Conservation (phyloP, 2,329 filamentous ascomycete genomes). For the Talaromyces amestolkiae region DNA sequence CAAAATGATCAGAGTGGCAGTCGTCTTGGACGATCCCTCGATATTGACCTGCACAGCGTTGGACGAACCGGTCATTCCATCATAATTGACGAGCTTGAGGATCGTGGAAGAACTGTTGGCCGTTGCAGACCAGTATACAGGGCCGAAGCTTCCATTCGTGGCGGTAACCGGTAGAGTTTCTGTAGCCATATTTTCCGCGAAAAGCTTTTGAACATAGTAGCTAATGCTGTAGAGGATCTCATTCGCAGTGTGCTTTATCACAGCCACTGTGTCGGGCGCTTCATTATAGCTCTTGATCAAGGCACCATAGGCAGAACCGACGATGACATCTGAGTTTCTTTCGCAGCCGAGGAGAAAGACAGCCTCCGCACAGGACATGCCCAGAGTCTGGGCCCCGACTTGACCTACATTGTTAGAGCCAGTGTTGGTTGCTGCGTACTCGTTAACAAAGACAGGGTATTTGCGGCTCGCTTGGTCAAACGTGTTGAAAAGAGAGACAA, state of each 20-base stretch:
- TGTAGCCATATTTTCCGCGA: constrained; percentile 32
- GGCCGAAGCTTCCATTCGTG: not conserved
- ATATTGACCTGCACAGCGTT: not conserved
- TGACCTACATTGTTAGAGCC: constrained; percentile 2
- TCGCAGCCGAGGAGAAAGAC: not conserved
- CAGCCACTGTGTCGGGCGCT: constrained; percentile 12
- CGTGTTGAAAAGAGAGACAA: constrained; percentile 51
- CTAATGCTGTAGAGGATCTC: not conserved
- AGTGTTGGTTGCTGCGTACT: constrained; percentile 11
- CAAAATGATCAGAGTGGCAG: not conserved
- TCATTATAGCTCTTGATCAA: constrained; percentile 16
- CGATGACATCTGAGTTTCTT: constrained; percentile 1
- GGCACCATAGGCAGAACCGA: constrained; percentile 15
- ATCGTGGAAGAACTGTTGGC: not conserved
- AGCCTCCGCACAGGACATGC: not conserved
- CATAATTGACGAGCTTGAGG: constrained; percentile 7
- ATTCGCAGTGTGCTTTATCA: constrained; percentile 10
- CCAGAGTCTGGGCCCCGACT: not conserved
- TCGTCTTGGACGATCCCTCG: not conserved
- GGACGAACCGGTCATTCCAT: not conserved
- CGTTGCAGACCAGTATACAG: constrained; percentile 18
- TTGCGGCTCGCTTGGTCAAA: constrained; percentile 50
- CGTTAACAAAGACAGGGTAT: constrained; percentile 11
- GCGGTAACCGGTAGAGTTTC: constrained; percentile 30
- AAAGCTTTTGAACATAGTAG: constrained; percentile 39